Evolutionary conservation across 306 rosid species (phyloP).

Genomic region (Vigna nakashimae): DNA sequence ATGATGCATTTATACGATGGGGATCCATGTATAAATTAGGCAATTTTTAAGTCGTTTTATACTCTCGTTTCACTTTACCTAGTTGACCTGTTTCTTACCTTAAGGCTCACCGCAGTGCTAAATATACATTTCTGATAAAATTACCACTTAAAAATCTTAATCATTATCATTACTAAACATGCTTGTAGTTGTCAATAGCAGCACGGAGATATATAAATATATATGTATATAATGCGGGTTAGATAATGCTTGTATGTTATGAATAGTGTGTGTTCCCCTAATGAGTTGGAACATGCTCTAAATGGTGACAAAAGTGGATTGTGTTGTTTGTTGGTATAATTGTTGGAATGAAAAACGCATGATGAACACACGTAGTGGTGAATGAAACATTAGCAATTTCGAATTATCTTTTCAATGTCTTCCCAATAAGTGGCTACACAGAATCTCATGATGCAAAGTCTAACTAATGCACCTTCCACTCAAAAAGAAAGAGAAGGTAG

Average conservation of each 20-base stretch:
- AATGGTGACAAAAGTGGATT: constrained; percentile 5
- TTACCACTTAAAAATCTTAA: too few species aligned
- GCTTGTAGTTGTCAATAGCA: too few species aligned
- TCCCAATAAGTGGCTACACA: constrained; percentile 41
- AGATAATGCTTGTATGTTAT: neutral
- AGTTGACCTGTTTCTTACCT: neutral
- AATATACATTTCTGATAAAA: too few species aligned
- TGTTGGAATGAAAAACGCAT: constrained; percentile 1
- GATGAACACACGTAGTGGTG: constrained; percentile 19
- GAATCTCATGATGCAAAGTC: constrained; percentile 43
- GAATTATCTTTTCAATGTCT: constrained; percentile 1
- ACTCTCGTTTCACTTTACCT: neutral
- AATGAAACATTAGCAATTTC: neutral
- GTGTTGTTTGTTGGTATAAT: neutral
- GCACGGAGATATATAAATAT: too few species aligned
- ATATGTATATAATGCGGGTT: neutral
- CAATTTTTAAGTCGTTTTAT: constrained; percentile 6
- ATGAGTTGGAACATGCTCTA: neutral
- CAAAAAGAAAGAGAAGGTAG: constrained; percentile 20
- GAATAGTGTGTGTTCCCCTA: neutral
- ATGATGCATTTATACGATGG: constrained; percentile 15
- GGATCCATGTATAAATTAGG: neutral
- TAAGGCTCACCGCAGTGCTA: neutral
- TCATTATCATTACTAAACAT: too few species aligned
- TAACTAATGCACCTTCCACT: constrained; percentile 40